phyloP scores from a whole-genome alignment of 2,329 filamentous ascomycete species.

The Fusarium keratoplasticum region DNA sequence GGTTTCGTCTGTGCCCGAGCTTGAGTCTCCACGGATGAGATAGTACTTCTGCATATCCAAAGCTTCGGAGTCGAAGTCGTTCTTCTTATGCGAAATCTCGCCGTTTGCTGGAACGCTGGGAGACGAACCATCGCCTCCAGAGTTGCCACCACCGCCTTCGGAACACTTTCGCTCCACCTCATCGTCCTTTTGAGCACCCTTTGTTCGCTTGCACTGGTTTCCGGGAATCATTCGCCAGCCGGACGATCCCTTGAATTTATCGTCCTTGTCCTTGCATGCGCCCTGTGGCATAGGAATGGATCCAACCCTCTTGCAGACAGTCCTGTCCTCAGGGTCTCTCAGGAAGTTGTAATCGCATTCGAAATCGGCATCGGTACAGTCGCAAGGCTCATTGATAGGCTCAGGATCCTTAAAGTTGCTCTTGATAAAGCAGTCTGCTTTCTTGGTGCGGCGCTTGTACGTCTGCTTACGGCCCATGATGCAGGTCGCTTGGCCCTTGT shows the following conservation, averaged over 20 bases:
- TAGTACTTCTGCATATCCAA: slow-evolving; percentile 72
- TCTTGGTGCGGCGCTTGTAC: slow-evolving; percentile 85
- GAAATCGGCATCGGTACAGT: slow-evolving; percentile 86
- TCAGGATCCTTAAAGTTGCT: slow-evolving; percentile 84
- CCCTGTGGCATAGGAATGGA: slow-evolving; percentile 75
- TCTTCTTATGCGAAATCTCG: slow-evolving; percentile 71
- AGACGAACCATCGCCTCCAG: slow-evolving; percentile 44
- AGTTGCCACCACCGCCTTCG: slow-evolving; percentile 60
- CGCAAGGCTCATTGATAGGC: slow-evolving; percentile 78
- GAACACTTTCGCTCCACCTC: slow-evolving; percentile 81
- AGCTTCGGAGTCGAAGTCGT: slow-evolving; percentile 71
- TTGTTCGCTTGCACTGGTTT: slow-evolving; percentile 74
- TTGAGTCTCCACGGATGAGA: slow-evolving; percentile 79
- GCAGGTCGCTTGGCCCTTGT: slow-evolving; percentile 84
- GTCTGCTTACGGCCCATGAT: slow-evolving; percentile 96
- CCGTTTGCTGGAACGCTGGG: slow-evolving; percentile 70
- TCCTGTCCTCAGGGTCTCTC: slow-evolving; percentile 70
- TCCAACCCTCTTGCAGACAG: slow-evolving; percentile 75
- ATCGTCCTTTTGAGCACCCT: slow-evolving; percentile 72
- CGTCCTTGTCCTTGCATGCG: slow-evolving; percentile 75
- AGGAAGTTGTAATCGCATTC: slow-evolving; percentile 97
- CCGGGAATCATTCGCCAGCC: slow-evolving; percentile 94
- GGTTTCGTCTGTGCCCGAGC: slow-evolving; percentile 76
- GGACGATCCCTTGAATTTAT: slow-evolving; percentile 85
- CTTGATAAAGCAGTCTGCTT: slow-evolving; percentile 89